Evolutionary conservation across 2,329 filamentous ascomycete genomes (phyloP), one percentile per base, ranked within the genome.

Genomic region (Huntiella bhutanensis): DNA sequence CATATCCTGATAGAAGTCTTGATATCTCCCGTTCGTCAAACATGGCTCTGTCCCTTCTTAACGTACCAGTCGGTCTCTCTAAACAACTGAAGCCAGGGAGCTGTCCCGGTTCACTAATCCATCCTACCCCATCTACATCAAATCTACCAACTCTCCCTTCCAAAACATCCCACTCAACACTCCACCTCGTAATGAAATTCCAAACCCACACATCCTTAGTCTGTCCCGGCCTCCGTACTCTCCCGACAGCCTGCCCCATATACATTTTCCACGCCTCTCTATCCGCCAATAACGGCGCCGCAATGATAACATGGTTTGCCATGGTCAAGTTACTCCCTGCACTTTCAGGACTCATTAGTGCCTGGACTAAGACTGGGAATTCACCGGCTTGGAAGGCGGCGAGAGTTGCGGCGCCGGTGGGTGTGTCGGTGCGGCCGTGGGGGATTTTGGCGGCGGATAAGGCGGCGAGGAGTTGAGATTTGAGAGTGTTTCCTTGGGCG

Each of bases 301-400:
- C 56, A 44, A 67, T 66, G 37, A 68, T 57, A 42, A 67, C 54
- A 45, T 66, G 64, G 46, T 62, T 65, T 1, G 64, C 64, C 16
- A 59, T 55, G 8, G 60, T 59, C 10, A 66, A 54, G 49, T 67
- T 67, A 17, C 58, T 60, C 0, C 65, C 65, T 0, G 65, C 62
- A 2, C 63, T 60, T 28, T 63, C 58, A 3, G 57, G 54, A 6
- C 57, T 58, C 53, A 60, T 61, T 33, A 66, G 57, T 32, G 58
- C 58, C 43, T 66, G 56, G 4, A 67, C 51, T 13, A 64, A 54
- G 1, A 65, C 56, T 1, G 43, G 10, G 13, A 28, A 28, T 6
- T 11, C 22, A 10, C 46, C 49, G 3, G 34, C 15, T 33, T 52
- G 51, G 38, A 52, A 52, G 5, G 41, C 32, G 12, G 43, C 17